Conservation (phyloP, 2,329 filamentous ascomycete genomes). For the Aspergillus caelatus region DNA sequence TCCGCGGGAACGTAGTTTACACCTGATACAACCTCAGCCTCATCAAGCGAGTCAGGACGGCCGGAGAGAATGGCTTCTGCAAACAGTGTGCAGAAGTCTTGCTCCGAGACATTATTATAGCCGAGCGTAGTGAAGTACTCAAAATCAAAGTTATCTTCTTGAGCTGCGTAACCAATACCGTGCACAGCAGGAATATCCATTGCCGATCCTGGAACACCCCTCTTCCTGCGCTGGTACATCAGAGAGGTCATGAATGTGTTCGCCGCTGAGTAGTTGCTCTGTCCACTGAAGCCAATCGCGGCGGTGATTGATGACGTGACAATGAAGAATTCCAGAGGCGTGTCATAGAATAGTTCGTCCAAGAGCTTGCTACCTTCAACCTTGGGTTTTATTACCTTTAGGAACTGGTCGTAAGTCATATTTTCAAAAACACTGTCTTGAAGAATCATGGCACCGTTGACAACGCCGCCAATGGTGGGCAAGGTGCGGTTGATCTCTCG, state of each 20-base stretch:
- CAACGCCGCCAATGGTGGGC: slow-evolving; percentile 10
- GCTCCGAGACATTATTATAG: not conserved
- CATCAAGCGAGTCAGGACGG: not conserved
- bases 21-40: not conserved
- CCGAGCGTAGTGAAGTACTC: not conserved
- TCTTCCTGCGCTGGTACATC: not conserved
- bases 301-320: slow-evolving; percentile 10
- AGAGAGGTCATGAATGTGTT: slow-evolving; percentile 11
- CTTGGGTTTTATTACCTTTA: slow-evolving; percentile 10
- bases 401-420: slow-evolving; percentile 6
- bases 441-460: slow-evolving; percentile 22
- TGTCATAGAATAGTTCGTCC: slow-evolving; percentile 10
- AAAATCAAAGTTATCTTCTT: not conserved
- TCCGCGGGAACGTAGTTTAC: not conserved
- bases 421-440: slow-evolving; percentile 13
- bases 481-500: not conserved
- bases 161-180: slow-evolving; percentile 8
- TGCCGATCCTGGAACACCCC: slow-evolving; percentile 5
- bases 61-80: slow-evolving; percentile 12
- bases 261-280: slow-evolving; percentile 16
- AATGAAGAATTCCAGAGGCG: slow-evolving; percentile 18
- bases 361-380: slow-evolving; percentile 10
- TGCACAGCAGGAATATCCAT: slow-evolving; percentile 11
- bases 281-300: slow-evolving; percentile 12
- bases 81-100: slow-evolving; percentile 11